Base-by-base conservation (phyloP, 2,329 filamentous ascomycete genomes). In the Lecanicillium sp. region DNA sequence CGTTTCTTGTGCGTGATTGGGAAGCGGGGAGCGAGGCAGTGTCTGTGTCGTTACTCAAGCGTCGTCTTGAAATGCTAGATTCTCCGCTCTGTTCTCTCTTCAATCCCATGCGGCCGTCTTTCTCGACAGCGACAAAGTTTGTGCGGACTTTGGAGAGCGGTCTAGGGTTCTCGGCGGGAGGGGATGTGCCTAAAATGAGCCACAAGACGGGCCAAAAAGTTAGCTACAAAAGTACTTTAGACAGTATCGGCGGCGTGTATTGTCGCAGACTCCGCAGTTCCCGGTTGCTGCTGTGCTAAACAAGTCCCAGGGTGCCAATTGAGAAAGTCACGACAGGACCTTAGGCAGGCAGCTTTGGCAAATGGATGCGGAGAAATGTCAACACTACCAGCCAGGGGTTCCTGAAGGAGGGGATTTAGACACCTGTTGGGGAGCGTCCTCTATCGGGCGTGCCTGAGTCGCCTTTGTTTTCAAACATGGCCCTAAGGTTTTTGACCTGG, bases 391-490 rank as follows among this genome's bases (percentile, higher is more conserved):
- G 22, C 22, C 22, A 11, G 22, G 22, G 22, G 22, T 25, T 25
- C 22, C 22, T 25, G 22, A 25, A 7, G 22, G 22, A 11, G 32
- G 57, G 51, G 44, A 62, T 60, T 45, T 57, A 62, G 45, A 61
- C 60, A 45, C 70, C 76, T 38, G 40, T 42, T 35, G 81, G 81
- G 42, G 80, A 83, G 58, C 83, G 72, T 44, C 83, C 83, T 65
- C 83, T 71, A 46, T 83, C 80, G 13, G 79, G 77, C 47, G 78
- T 73, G 51, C 74, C 80, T 42, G 69, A 67, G 49, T 77, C 74
- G 57, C 72, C 75, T 61, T 78, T 84, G 57, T 78, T 77, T 68
- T 89, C 84, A 58, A 88, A 88, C 73, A 85, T 86, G 54, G 84
- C 84, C 51, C 82, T 73, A 48, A 89, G 75, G 64, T 84, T 85